Evolutionary conservation across 2,329 filamentous ascomycete species (phyloP).

Genomic region (Stemphylium lycopersici): DNA sequence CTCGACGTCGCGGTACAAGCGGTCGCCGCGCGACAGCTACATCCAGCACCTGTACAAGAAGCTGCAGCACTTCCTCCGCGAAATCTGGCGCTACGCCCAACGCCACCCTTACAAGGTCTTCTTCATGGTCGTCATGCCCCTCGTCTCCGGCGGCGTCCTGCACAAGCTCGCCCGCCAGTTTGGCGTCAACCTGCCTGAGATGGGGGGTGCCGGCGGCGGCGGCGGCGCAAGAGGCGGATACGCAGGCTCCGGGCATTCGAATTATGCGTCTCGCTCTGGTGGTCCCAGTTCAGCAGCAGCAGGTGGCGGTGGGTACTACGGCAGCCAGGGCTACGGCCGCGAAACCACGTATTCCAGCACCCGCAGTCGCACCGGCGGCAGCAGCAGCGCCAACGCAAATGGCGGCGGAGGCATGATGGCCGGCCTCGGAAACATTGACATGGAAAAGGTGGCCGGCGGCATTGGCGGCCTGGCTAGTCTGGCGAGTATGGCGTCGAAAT

Average conservation of each 20-base stretch:
- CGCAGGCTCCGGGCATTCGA: slow-evolving; percentile 23
- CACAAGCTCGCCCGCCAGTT: slow-evolving; percentile 78
- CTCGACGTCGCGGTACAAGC: slow-evolving; percentile 77
- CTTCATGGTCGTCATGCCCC: slow-evolving; percentile 85
- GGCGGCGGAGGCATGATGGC: slow-evolving; percentile 35
- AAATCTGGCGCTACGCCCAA: slow-evolving; percentile 81
- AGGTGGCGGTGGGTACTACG: slow-evolving; percentile 51
- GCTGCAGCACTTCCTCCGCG: slow-evolving; percentile 77
- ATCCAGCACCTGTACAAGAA: slow-evolving; percentile 74
- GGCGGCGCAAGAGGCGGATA: slow-evolving; percentile 30
- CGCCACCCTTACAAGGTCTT: slow-evolving; percentile 87
- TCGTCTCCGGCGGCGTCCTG: slow-evolving; percentile 82
- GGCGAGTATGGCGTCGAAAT: slow-evolving; percentile 54
- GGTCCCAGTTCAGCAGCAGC: too few species aligned
- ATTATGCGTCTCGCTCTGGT: background rate
- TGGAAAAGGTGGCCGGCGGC: slow-evolving; percentile 42
- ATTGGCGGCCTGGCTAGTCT: slow-evolving; percentile 56
- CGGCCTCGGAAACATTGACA: slow-evolving; percentile 34
- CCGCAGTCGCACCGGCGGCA: slow-evolving; percentile 35
- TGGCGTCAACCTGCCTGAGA: slow-evolving; percentile 74
- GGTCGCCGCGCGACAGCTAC: slow-evolving; percentile 77
- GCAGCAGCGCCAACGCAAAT: too few species aligned
- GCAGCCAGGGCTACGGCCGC: slow-evolving; percentile 52
- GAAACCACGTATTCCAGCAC: slow-evolving; percentile 16
- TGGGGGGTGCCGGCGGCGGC: slow-evolving; percentile 44